Percentiles rank a stretch among this genome's conserved stretches.
phyloP scores from a whole-genome alignment of 345 rosid genomes.

The Linum lewisii region DNA sequence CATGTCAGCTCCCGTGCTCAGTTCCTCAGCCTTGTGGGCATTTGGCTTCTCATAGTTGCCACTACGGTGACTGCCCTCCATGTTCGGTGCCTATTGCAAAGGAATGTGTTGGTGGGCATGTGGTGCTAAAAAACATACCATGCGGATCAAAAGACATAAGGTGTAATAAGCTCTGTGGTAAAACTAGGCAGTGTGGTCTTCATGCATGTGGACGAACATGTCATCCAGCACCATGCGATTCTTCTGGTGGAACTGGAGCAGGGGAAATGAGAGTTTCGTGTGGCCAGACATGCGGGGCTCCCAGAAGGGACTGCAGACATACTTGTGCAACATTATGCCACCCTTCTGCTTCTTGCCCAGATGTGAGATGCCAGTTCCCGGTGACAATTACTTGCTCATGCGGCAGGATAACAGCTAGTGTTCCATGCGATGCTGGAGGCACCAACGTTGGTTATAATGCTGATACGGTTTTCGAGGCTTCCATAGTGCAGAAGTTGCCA shows the following conservation, averaged over 20 bases:
- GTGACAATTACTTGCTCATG: slow-evolving; percentile 79
- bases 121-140: slow-evolving; percentile 86
- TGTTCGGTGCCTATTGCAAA: slow-evolving; percentile 86
- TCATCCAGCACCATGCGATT: slow-evolving; percentile 71
- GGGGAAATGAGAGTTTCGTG: slow-evolving; percentile 46
- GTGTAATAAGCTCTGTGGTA: slow-evolving; percentile 86
- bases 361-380: slow-evolving; percentile 61
- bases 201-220: slow-evolving; percentile 90
- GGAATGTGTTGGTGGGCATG: slow-evolving; percentile 90
- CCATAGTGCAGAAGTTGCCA: slow-evolving; percentile 56
- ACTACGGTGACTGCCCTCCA: slow-evolving; percentile 95
- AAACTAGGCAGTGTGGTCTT: slow-evolving; percentile 87
- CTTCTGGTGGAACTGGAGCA: slow-evolving; percentile 26
- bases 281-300: slow-evolving; percentile 92
- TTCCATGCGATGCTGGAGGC: slow-evolving; percentile 92
- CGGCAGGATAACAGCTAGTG: slow-evolving; percentile 58
- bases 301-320: slow-evolving; percentile 87
- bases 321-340: slow-evolving; percentile 77
- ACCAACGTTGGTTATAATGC: slow-evolving; percentile 25
- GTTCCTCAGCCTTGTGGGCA: slow-evolving; percentile 85
- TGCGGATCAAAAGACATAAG: slow-evolving; percentile 91
- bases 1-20: slow-evolving; percentile 76
- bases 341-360: slow-evolving; percentile 78
- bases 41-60: slow-evolving; percentile 83
- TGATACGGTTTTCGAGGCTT: slow-evolving; percentile 52